phyloP scores from a whole-genome alignment of 2,329 filamentous ascomycete genomes.

The Teratosphaeria gauchensis region DNA sequence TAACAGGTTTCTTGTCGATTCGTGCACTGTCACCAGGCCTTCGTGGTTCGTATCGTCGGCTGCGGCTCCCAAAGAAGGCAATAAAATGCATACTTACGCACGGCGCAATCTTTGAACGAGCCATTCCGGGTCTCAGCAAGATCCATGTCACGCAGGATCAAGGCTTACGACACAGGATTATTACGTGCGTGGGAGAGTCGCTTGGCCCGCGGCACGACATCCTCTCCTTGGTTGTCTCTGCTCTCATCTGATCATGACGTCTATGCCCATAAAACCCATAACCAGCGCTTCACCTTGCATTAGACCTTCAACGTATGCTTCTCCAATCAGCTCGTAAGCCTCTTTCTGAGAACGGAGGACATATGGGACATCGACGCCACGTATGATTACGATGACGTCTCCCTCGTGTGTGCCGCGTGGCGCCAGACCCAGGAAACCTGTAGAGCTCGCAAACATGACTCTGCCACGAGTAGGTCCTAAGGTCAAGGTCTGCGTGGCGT shows the following conservation, averaged over 20 bases:
- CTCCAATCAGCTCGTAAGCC: constrained; percentile 20
- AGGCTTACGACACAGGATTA: too few species aligned
- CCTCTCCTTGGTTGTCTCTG: not conserved
- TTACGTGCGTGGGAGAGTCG: too few species aligned
- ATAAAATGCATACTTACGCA: not conserved
- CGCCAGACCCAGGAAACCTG: constrained; percentile 19
- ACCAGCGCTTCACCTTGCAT: constrained; percentile 23
- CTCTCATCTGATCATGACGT: constrained; percentile 15
- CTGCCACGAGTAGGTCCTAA: constrained; percentile 20
- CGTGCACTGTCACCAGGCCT: not conserved
- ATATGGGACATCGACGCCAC: constrained; percentile 18
- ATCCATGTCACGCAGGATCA: not conserved
- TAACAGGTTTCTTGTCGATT: not conserved
- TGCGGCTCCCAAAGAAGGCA: not conserved
- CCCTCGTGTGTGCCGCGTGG: constrained; percentile 18
- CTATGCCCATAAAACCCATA: constrained; percentile 11
- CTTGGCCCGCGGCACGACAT: too few species aligned
- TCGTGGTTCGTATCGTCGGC: not conserved
- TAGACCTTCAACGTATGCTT: constrained; percentile 25
- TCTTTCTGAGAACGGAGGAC: constrained; percentile 12
- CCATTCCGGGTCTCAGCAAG: not conserved
- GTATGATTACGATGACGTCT: constrained; percentile 20
- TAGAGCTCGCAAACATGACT: constrained; percentile 17
- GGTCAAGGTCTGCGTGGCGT: constrained; percentile 16
- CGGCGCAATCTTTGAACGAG: not conserved